A percentile compares a stretch with the other conserved stretches of the same genome.
phyloP scores from a whole-genome alignment of 2,329 filamentous ascomycete species.

The Aspergillus fructus region DNA sequence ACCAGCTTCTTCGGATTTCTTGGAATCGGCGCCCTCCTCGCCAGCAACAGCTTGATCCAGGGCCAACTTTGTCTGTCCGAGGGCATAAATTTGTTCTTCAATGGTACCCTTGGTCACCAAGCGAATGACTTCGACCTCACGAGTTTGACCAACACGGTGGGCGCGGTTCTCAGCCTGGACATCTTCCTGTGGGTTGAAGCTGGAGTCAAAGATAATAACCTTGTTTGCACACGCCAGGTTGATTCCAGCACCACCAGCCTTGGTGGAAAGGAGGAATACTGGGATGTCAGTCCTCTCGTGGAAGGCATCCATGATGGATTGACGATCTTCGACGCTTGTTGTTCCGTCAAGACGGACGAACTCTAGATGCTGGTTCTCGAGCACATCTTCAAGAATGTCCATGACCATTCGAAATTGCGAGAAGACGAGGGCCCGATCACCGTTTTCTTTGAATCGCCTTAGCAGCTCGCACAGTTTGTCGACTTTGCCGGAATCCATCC shows the following conservation, averaged over 20 bases:
- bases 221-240: slow-evolving; percentile 96
- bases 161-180: slow-evolving; percentile 98
- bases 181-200: slow-evolving; percentile 97
- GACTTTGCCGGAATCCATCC: slow-evolving; percentile 83
- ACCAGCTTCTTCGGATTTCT: slow-evolving; percentile 50
- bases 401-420: slow-evolving; percentile 91
- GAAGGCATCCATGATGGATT: slow-evolving; percentile 86
- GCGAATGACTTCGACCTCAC: slow-evolving; percentile 85
- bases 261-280: slow-evolving; percentile 90
- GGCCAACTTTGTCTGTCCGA: slow-evolving; percentile 89
- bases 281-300: slow-evolving; percentile 73
- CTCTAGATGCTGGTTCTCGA: slow-evolving; percentile 69
- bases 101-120: slow-evolving; percentile 80
- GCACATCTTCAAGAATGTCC: slow-evolving; percentile 81
- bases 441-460: slow-evolving; percentile 69
- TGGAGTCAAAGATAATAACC: slow-evolving; percentile 93
- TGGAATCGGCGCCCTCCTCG: slow-evolving; percentile 53
- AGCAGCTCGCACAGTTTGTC: slow-evolving; percentile 74
- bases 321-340: slow-evolving; percentile 78
- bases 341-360: slow-evolving; percentile 86
- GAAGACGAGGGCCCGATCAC: slow-evolving; percentile 86
- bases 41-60: slow-evolving; percentile 74
- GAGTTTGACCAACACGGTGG: slow-evolving; percentile 87
- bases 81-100: slow-evolving; percentile 87
- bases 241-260: slow-evolving; percentile 93